Evolutionary conservation across 2,329 filamentous ascomycete genomes (phyloP), one percentile per base, ranked within the genome.

Genomic region (Diplocarpon mali): DNA sequence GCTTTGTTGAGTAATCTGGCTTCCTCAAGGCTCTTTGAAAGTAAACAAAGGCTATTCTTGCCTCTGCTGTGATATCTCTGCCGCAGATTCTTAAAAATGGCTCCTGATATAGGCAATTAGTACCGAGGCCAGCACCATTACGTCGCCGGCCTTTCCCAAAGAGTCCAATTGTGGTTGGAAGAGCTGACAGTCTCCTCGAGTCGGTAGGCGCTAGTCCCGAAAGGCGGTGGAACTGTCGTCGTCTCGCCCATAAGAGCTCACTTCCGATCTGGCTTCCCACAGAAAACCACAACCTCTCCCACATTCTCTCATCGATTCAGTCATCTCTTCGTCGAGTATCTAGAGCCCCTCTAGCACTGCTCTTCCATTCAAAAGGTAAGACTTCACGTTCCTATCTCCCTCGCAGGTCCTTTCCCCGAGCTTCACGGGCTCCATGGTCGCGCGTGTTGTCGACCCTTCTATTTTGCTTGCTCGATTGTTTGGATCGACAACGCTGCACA

Each of bases 331-430:
- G n/a, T 41, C 16, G 34, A 45, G 46, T 29, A 47, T 16, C 44
- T 40, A 45, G 42, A 51, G 32, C 35, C 41, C 13, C 36, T 48
- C 44, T 44, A 32, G 44, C 24, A 15, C 45, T 48, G 44, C 37
- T 47, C 48, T 32, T 32, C 16, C 28, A 28, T 32, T 12, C 17
- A 14, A 20, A 5, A 38, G 24, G 50, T 52, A 50, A 37, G 47
- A 44, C 3, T 16, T 32, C 36, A 30, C 32, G 4, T 35, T 11
- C 9, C 34, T 10, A 32, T 32, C 10, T 3, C n/a, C 30, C 10
- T 32, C 13, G 9, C 30, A 32, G 10, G n/a, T 32, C n/a, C n/a
- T n/a, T 32, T 10, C 30, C 30, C 7, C 7, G 30, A 32, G n/a
- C 30, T 32, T 14, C n/a, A 5, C 10, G 11, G 30, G 4, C 5